Evolutionary conservation across 2,329 filamentous ascomycete genomes (phyloP), one percentile per base, ranked within the genome.

Genomic region (Calonectria ilicicola): DNA sequence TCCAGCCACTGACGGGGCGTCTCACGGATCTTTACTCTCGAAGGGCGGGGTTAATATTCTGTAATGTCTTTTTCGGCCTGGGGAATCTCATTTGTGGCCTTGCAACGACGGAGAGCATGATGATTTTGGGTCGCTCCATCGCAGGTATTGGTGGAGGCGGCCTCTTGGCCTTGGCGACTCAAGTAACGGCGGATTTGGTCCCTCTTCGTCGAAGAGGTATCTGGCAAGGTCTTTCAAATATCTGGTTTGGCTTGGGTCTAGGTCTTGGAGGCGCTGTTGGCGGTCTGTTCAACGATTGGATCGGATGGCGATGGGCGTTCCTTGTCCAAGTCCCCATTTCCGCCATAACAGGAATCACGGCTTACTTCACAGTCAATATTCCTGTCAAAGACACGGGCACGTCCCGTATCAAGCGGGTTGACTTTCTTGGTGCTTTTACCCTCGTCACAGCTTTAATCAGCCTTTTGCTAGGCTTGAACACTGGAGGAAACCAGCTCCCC

Each of bases 221-320:
- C 32, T 60, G 53, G 53, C 53, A 60, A 38, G 53, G 53, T 5
- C 53, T 60, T 19, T 60, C 53, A 3, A 60, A 60, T 5, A 60
- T 60, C 8, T 60, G 53, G 53, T 60, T 60, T 21, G 53, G 53
- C 6, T 19, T 60, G 21, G 53, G 53, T 3, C 53, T 60, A 32
- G 53, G 53, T 40, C 53, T 60, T 21, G 53, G 53, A 40, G 53
- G 53, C 14, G 53, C 53, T 2, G 53, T 60, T 4, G 53, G 53
- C 15, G 53, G 53, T n/a, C 8, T 60, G 32, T 60, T 60, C 53
- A 60, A 60, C 53, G 53, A 60, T 17, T 60, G 53, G 53, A 23
- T 60, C 32, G 53, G 53, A 2, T 60, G 53, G 53, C 53, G 53
- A n/a, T 60, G 32, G 53, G 53, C 53, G 21, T 60, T 60, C 53